Conservation (phyloP, 2,329 filamentous ascomycete genomes). For the Sporothrix luriei region DNA sequence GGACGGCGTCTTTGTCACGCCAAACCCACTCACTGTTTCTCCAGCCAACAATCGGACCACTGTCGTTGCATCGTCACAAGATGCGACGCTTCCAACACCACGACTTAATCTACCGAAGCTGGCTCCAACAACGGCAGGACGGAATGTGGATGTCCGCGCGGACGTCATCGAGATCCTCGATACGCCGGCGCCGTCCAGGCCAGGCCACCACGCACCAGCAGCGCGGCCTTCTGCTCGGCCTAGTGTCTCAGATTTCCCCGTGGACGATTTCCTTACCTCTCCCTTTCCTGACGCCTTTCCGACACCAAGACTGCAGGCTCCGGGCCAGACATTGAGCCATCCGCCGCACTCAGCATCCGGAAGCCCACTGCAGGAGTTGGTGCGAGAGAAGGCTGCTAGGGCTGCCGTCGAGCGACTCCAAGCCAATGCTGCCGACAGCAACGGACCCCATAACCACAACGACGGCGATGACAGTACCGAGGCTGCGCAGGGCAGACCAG, state of each 20-base stretch:
- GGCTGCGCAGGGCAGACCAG: neutral
- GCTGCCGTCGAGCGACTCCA: neutral
- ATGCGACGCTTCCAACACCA: neutral
- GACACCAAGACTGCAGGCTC: neutral
- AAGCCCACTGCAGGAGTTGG: neutral
- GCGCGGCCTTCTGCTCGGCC: neutral
- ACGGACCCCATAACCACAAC: neutral
- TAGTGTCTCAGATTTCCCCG: neutral
- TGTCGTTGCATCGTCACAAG: neutral
- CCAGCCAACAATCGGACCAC: neutral
- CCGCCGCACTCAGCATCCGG: neutral
- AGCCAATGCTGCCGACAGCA: neutral
- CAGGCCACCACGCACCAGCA: neutral
- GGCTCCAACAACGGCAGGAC: neutral
- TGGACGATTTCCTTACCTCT: conserved; percentile 4
- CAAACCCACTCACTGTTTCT: neutral
- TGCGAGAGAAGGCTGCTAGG: conserved; percentile 16
- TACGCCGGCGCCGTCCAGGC: conserved; percentile 4
- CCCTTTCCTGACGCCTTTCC: neutral
- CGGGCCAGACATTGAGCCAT: neutral
- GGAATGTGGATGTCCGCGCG: neutral
- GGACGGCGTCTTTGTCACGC: conserved; percentile 18
- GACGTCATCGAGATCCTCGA: conserved; percentile 27
- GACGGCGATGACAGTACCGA: conserved; percentile 1
- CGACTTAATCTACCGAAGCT: neutral